Evolutionary conservation across 352 stramenopile species (phyloP), one percentile per base, ranked within the genome.

Genomic region (Phytophthora boehmeriae): DNA sequence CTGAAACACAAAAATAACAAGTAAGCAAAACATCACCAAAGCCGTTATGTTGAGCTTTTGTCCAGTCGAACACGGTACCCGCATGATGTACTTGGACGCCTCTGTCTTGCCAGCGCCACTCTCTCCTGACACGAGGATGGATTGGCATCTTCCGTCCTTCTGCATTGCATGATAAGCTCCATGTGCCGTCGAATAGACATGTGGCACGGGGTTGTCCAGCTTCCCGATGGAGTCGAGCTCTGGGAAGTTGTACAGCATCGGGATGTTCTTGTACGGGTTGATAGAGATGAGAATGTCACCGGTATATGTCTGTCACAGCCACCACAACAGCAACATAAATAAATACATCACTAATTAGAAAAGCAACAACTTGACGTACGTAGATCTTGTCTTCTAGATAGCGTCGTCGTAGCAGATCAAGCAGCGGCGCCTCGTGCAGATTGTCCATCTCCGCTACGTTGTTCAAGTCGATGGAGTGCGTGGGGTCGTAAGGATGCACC

Each of bases 181-280:
- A 50, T 96, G 83, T 4, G 84, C 84, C 13, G 81, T 93, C 43
- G 85, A 92, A 57, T 94, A 96, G 4, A 96, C 88, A 59, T 96
- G 88, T 17, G 88, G 88, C 56, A 92, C 75, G 2, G 83, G 86
- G 56, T 96, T 94, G 46, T 96, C 85, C 19, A 93, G 67, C 58
- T 94, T 95, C 22, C 80, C 84, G 54, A 95, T 89, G 14, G 83
- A 92, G 54, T 92, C 86, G n/a, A 96, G 70, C 50, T 96, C 88
- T 4, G 86, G 86, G 44, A 96, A 92, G 70, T 95, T 95, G 75
- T 97, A 97, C 19, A 97, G 76, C 76, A 95, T 89, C 47, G 88
- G 83, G 50, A 97, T 95, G 70, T 93, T 93, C 83, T 98, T 98
- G 88, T 98, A 98, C 51, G 95, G 95, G 71, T 98, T 98, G 58